Conservation (phyloP, 192 early-diverging fungal genomes). For the Jimgerdemannia flammicorona region DNA sequence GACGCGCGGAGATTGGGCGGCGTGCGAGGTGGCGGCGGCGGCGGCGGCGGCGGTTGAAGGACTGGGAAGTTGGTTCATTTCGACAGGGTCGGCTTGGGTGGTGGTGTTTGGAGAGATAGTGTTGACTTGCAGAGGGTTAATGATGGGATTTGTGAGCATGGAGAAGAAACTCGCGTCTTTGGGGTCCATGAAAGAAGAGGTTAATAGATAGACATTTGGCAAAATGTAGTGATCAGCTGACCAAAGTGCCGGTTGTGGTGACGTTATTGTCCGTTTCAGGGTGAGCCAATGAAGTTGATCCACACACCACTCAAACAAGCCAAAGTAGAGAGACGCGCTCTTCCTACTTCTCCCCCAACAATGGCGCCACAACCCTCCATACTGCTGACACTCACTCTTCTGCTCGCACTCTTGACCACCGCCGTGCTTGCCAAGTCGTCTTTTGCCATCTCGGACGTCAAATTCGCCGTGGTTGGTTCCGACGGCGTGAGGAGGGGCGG, state of each 20-base stretch:
- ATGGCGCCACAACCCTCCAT: neutral
- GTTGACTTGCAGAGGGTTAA: slow-evolving; percentile 7
- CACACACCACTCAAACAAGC: neutral
- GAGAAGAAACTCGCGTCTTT: slow-evolving; percentile 7
- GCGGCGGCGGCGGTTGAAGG: slow-evolving; percentile 2
- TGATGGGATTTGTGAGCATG: slow-evolving; percentile 15
- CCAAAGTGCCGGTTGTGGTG: too few relatives aligned
- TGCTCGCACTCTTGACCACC: neutral
- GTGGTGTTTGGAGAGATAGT: neutral
- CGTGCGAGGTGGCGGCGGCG: neutral
- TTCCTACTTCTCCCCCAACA: neutral
- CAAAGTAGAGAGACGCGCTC: neutral
- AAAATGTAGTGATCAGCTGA: too few relatives aligned
- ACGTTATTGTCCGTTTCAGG: neutral
- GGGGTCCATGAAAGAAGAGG: neutral
- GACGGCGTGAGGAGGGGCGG: slow-evolving; percentile 1
- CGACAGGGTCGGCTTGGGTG: neutral
- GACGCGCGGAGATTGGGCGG: neutral
- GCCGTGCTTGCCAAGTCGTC: neutral
- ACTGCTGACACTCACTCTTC: neutral
- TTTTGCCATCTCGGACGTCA: neutral
- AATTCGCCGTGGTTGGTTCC: slow-evolving; percentile 3
- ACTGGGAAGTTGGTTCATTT: neutral
- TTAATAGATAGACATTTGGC: neutral
- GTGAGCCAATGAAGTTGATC: neutral